Evolutionary conservation across 208 protist genomes (phyloP).

Genomic region (Vickermania ingenoplastis): DNA sequence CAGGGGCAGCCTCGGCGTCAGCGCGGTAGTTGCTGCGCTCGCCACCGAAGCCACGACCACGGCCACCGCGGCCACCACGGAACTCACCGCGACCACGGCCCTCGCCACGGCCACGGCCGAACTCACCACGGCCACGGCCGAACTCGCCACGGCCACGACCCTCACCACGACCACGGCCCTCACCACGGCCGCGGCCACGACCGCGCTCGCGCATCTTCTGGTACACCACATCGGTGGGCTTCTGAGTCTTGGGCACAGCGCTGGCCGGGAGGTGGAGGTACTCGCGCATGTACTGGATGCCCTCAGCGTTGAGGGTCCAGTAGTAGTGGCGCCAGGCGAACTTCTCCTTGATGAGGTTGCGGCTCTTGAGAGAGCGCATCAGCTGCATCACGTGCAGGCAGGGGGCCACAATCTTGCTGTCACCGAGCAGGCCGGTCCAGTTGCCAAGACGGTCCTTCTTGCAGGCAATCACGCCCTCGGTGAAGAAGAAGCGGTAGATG

Average conservation of each 20-base stretch:
- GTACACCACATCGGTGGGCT: constrained; percentile 43
- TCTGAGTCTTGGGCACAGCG: constrained; percentile 88
- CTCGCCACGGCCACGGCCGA: constrained; percentile 17
- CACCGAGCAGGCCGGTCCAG: constrained; percentile 75
- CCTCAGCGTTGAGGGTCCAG: constrained; percentile 90
- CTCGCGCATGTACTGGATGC: constrained; percentile 88
- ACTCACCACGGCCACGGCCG: constrained; percentile 23
- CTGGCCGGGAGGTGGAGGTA: constrained; percentile 86
- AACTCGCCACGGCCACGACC: no score
- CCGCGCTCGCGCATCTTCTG: constrained; percentile 39
- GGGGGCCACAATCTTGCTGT: constrained; percentile 66
- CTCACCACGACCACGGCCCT: no score
- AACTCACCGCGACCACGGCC: constrained; percentile 35
- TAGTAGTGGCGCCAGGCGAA: constrained; percentile 94
- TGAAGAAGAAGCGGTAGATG: constrained; percentile 91
- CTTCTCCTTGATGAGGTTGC: constrained; percentile 87
- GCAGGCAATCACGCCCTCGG: constrained; percentile 84
- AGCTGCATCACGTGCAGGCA: constrained; percentile 84
- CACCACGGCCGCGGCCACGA: constrained; percentile 31
- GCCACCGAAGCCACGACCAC: constrained; percentile 69
- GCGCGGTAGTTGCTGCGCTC: constrained; percentile 74
- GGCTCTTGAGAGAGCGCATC: constrained; percentile 87
- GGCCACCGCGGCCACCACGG: constrained; percentile 48
- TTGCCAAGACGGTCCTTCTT: constrained; percentile 86
- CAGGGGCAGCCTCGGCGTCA: constrained; percentile 17